A percentile compares a stretch with the other conserved stretches of the same genome.
phyloP scores from a whole-genome alignment of 345 rosid genomes.

The Hibiscus syriacus region DNA sequence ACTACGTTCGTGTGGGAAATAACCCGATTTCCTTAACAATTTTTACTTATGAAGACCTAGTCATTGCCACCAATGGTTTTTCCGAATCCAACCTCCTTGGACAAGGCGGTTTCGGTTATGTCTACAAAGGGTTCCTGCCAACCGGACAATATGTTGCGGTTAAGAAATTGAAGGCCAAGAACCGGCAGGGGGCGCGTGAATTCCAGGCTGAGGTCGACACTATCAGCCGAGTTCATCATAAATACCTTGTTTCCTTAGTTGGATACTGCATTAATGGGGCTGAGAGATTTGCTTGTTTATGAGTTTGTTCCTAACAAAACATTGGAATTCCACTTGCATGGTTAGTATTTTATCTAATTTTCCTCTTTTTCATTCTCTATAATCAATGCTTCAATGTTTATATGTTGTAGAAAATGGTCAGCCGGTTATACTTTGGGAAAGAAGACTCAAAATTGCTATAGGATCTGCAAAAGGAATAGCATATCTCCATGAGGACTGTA shows the following conservation, averaged over 20 bases:
- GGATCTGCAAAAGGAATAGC: constrained; percentile 60
- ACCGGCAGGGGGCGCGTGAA: constrained; percentile 33
- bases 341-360: too few species aligned
- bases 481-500: constrained; percentile 60
- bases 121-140: constrained; percentile 30
- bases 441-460: constrained; percentile 43
- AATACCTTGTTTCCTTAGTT: background rate
- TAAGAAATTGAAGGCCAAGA: constrained; percentile 30
- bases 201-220: constrained; percentile 12
- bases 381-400: too few species aligned
- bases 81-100: constrained; percentile 34
- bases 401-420: too few species aligned
- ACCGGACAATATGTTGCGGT: constrained; percentile 32
- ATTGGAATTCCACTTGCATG: constrained; percentile 37
- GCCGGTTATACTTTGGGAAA: too few species aligned
- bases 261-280: background rate
- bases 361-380: too few species aligned
- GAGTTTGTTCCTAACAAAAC: constrained; percentile 39
- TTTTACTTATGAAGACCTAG: constrained; percentile 28
- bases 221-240: background rate
- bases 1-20: too few species aligned
- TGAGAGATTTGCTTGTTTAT: background rate
- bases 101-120: constrained; percentile 42
- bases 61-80: constrained; percentile 28
- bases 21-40: too few species aligned